A percentile compares a stretch with the other conserved stretches of the same genome.
These are phyloP conservation scores for Boeremia lycopersici DNA, from an alignment of 2,329 filamentous ascomycete genomes.

Conservation along the genomic window DNA sequence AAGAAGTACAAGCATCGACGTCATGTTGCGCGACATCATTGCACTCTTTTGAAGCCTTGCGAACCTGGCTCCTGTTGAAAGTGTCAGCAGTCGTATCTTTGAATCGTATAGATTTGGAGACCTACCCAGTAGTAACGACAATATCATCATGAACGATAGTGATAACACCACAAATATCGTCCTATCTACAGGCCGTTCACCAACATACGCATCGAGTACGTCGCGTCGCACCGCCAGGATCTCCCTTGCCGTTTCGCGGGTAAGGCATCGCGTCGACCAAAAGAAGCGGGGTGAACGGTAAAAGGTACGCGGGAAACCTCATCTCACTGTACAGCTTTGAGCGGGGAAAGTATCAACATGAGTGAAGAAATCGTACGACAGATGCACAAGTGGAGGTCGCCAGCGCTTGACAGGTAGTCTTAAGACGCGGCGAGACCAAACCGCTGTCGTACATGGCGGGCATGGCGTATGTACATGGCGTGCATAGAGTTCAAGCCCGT, in stretches of 20 bases:
- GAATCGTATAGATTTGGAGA: not conserved
- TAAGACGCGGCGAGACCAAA: not conserved
- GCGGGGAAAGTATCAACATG: not conserved
- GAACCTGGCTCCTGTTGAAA: slow-evolving; percentile 9
- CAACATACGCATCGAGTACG: slow-evolving; percentile 1
- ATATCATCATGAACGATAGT: slow-evolving; percentile 18
- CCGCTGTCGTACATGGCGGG: not conserved
- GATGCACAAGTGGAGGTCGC: not conserved
- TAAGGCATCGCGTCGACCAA: slow-evolving; percentile 2
- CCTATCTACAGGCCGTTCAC: slow-evolving; percentile 15
- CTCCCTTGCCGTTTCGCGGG: not conserved
- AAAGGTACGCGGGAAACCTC: not conserved
- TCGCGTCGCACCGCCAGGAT: slow-evolving; percentile 1
- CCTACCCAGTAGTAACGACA: slow-evolving; percentile 20
- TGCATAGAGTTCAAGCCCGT: not conserved
- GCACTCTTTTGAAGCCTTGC: slow-evolving; percentile 6
- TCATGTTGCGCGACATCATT: slow-evolving; percentile 16
- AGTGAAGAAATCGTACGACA: no score
- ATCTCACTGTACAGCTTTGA: not conserved
- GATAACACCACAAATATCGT: slow-evolving; percentile 15
- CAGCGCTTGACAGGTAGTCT: not conserved
- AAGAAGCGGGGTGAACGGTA: not conserved
- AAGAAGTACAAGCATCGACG: slow-evolving; percentile 13
- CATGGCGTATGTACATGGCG: not conserved
- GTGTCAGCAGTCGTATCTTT: not conserved